Evolutionary conservation across 768 basidiomycete species (phyloP).

Genomic region (Russula brevipes): DNA sequence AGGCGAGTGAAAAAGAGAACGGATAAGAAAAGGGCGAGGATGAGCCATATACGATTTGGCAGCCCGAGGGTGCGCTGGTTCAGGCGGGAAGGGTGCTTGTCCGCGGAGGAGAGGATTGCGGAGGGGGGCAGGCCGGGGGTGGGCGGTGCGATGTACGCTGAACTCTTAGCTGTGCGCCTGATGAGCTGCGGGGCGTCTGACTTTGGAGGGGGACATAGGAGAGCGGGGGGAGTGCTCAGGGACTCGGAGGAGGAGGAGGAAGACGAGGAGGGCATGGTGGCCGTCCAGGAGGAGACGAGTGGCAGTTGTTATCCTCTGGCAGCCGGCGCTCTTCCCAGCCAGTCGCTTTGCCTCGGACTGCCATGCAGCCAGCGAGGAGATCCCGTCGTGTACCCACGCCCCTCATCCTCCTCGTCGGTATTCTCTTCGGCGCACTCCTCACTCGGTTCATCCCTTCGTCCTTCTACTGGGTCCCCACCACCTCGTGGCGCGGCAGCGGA

Average conservation of each 20-base stretch:
- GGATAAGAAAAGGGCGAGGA: constrained; percentile 48
- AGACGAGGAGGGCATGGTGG: constrained; percentile 3
- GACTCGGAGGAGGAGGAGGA: constrained; percentile 11
- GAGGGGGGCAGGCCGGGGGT: constrained; percentile 35
- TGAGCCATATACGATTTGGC: constrained; percentile 64
- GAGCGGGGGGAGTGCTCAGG: constrained; percentile 13
- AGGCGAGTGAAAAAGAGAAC: constrained; percentile 55
- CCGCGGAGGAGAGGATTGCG: constrained; percentile 41
- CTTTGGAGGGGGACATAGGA: constrained; percentile 10
- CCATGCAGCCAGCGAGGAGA: constrained; percentile 11
- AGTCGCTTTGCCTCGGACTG: not conserved
- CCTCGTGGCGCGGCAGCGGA: constrained; percentile 46
- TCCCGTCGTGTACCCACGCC: constrained; percentile 42
- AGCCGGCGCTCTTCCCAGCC: no score
- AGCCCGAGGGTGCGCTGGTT: constrained; percentile 56
- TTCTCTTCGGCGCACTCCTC: constrained; percentile 56
- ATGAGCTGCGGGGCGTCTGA: constrained; percentile 32
- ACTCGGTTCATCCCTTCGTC: constrained; percentile 23
- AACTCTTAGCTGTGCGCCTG: constrained; percentile 52
- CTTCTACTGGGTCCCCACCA: constrained; percentile 31
- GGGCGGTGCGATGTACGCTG: constrained; percentile 53
- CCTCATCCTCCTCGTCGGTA: constrained; percentile 53
- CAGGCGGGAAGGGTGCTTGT: constrained; percentile 47
- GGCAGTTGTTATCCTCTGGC: not conserved
- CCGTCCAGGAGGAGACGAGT: not conserved